Conservation (phyloP, 495 filamentous ascomycete species). For the Barbatosphaeria neglecta region DNA sequence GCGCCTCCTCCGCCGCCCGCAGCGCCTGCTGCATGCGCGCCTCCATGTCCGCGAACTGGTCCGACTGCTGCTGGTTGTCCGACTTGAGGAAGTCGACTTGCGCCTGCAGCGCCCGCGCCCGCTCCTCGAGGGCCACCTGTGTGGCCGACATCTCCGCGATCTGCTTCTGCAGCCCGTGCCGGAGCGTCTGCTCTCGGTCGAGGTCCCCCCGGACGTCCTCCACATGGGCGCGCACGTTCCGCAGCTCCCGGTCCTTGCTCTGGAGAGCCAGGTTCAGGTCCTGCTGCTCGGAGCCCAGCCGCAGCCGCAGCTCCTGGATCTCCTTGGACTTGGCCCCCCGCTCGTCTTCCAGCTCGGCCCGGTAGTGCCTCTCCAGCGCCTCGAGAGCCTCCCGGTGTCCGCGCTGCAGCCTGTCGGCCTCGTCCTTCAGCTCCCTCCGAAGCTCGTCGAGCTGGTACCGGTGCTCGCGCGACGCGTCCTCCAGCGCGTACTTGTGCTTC, state of each 20-base stretch:
- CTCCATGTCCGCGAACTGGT: constrained; percentile 67
- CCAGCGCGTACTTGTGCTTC: constrained; percentile 24
- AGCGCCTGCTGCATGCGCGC: constrained; percentile 66
- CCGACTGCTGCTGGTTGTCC: constrained; percentile 71
- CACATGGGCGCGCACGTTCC: constrained; percentile 38
- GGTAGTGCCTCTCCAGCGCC: constrained; percentile 19
- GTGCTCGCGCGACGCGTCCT: constrained; percentile 25
- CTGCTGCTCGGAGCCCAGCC: constrained; percentile 51
- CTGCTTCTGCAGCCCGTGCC: constrained; percentile 27
- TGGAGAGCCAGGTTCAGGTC: constrained; percentile 50
- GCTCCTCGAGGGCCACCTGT: constrained; percentile 57
- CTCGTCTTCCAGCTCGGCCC: constrained; percentile 46
- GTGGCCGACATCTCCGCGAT: constrained; percentile 52
- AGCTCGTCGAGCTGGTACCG: constrained; percentile 23
- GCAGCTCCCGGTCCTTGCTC: constrained; percentile 49
- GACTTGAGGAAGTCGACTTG: constrained; percentile 82
- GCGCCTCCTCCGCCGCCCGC: constrained; percentile 51
- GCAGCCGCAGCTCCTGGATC: constrained; percentile 49
- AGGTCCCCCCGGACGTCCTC: constrained; percentile 47
- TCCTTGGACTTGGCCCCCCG: constrained; percentile 46
- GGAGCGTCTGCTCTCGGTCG: constrained; percentile 36
- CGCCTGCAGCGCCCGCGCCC: constrained; percentile 59
- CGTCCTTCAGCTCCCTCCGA: constrained; percentile 21
- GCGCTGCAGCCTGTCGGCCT: constrained; percentile 14
- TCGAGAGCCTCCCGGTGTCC: constrained; percentile 35